Evolutionary conservation across 176 grass and related monocot species (phyloP).

Genomic region (Cenchrus fungigraminus): DNA sequence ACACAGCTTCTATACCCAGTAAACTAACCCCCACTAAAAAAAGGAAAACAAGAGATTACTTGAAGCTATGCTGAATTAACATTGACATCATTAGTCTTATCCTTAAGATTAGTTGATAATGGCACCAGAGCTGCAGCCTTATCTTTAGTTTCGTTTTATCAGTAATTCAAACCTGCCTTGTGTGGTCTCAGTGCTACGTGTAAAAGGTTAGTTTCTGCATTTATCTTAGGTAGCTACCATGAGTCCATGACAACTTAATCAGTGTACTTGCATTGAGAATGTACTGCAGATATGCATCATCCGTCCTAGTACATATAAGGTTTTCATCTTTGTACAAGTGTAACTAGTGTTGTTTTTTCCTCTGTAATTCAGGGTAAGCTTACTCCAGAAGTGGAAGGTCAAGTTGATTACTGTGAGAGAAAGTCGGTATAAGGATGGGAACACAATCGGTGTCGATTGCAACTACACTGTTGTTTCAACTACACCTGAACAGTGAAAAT

Average conservation of each 20-base stretch:
- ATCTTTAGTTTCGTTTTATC: neutral
- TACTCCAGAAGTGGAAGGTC: constrained; percentile 64
- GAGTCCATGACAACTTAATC: too few species aligned
- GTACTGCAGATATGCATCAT: neutral
- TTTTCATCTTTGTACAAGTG: neutral
- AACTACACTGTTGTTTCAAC: constrained; percentile 59
- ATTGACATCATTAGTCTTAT: too few species aligned
- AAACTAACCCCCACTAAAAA: too few species aligned
- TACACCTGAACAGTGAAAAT: constrained; percentile 40
- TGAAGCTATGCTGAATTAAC: too few species aligned
- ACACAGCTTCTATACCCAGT: too few species aligned
- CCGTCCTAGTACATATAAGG: neutral
- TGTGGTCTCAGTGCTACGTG: too few species aligned
- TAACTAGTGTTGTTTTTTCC: neutral
- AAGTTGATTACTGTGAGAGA: constrained; percentile 53
- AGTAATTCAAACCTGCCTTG: neutral
- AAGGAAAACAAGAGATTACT: too few species aligned
- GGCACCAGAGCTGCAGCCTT: neutral
- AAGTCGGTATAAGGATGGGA: constrained; percentile 30
- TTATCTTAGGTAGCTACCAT: neutral
- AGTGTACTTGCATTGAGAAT: too few species aligned
- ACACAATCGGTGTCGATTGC: constrained; percentile 30
- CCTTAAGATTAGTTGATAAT: too few species aligned
- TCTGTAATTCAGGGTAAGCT: constrained; percentile 51
- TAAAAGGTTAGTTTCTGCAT: neutral